These are phyloP conservation scores for Gonapodya prolifera DNA, from an alignment of 192 early-diverging fungal genomes.

Conservation along the genomic window DNA sequence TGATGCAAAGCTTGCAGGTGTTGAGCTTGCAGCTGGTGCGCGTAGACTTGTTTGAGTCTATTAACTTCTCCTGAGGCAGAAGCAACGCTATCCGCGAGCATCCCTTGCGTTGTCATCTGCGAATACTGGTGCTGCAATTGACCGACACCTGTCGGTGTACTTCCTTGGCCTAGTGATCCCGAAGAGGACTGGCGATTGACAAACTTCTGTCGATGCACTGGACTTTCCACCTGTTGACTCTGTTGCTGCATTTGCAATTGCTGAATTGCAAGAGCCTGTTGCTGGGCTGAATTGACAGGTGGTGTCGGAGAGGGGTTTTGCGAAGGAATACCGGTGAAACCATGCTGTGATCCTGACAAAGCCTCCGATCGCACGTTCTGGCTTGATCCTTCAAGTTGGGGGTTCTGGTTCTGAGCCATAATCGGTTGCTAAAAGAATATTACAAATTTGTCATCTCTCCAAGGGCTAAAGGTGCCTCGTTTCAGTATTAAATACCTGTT, in stretches of 20 bases:
- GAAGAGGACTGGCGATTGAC: neutral
- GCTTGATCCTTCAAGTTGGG: no score
- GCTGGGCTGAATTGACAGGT: no score
- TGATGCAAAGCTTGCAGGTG: neutral
- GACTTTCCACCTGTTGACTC: neutral
- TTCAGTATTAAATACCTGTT: no score
- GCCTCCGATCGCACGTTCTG: no score
- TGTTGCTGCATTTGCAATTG: neutral
- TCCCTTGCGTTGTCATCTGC: no score
- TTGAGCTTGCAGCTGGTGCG: neutral
- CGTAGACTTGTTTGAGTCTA: neutral
- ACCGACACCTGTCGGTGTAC: neutral
- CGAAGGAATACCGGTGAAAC: no score
- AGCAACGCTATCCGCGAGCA: neutral
- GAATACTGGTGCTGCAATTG: neutral
- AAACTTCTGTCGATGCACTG: neutral
- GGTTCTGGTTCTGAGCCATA: no score
- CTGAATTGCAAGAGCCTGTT: neutral
- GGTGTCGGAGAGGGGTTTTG: no score
- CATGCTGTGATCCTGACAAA: no score
- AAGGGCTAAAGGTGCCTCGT: no score
- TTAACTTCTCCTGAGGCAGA: neutral
- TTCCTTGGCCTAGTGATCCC: neutral
- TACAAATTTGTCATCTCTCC: no score
- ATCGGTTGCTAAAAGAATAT: no score